A percentile compares a stretch with the other conserved stretches of the same genome.
These are phyloP conservation scores for Sphenostylis stenocarpa DNA, from an alignment of 306 rosid species.

Conservation along the genomic window DNA sequence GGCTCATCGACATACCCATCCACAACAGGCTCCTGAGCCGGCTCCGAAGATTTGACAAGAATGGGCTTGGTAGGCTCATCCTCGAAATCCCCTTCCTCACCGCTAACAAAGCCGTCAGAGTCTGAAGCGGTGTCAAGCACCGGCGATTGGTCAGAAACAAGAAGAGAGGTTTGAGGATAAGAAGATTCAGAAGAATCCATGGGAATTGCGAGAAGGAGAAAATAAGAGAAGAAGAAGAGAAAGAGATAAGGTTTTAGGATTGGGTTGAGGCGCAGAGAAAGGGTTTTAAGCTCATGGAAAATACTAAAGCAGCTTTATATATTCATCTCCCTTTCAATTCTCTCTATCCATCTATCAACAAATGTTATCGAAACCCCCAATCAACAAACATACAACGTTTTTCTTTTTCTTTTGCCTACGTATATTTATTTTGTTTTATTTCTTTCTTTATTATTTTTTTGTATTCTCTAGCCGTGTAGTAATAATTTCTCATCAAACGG, in stretches of 20 bases:
- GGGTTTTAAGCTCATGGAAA: conserved; percentile 9
- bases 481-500: too few relatives aligned
- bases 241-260: conserved; percentile 37
- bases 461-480: too few relatives aligned
- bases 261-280: neutral
- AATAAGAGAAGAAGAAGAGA: neutral
- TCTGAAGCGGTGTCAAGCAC: conserved; percentile 25
- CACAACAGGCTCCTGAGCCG: neutral
- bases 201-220: neutral
- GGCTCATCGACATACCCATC: neutral
- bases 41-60: conserved; percentile 27
- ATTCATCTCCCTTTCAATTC: neutral
- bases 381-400: neutral
- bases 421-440: neutral
- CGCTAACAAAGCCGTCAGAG: conserved; percentile 72
- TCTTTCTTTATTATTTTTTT: too few relatives aligned
- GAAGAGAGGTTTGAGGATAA: conserved; percentile 10
- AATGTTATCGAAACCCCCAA: neutral
- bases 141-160: conserved; percentile 35
- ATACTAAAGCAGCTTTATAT: neutral
- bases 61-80: conserved; percentile 37
- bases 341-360: neutral
- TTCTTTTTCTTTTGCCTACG: neutral
- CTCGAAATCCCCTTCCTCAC: conserved; percentile 58
- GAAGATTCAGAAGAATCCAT: conserved; percentile 43